Percentiles rank a stretch among this genome's conserved stretches.
phyloP scores from a whole-genome alignment of 129 eudicot species.

The Arctium minus region DNA sequence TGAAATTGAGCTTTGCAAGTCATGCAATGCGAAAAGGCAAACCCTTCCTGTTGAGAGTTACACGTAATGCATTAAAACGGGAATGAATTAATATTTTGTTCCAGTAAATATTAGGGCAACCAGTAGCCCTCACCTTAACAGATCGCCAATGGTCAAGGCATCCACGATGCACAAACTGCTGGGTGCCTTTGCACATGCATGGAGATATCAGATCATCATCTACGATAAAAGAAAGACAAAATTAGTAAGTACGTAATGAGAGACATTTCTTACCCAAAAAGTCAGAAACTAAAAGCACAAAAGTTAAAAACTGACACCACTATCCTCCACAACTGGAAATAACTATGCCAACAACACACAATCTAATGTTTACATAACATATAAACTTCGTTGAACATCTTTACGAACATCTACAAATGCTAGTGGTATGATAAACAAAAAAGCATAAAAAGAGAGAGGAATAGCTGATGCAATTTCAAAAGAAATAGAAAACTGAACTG shows the following conservation, averaged over 20 bases:
- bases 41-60: slow-evolving; percentile 64
- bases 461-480: neutral
- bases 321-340: slow-evolving; percentile 7
- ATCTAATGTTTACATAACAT: neutral
- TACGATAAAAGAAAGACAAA: neutral
- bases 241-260: neutral
- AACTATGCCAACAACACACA: slow-evolving; percentile 10
- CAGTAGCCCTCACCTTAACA: slow-evolving; percentile 53
- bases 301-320: neutral
- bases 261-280: slow-evolving; percentile 5
- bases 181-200: slow-evolving; percentile 97
- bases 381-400: neutral
- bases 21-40: slow-evolving; percentile 90
- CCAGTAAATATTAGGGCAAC: neutral
- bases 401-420: slow-evolving; percentile 17
- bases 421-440: neutral
- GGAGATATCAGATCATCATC: slow-evolving; percentile 87
- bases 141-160: slow-evolving; percentile 98
- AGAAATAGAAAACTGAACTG: neutral
- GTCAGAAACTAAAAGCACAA: slow-evolving; percentile 9
- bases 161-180: slow-evolving; percentile 83
- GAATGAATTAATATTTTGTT: neutral
- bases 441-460: neutral
- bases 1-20: slow-evolving; percentile 97
- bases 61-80: neutral